Conservation (phyloP, 228 moss, liverwort and hornwort genomes). For the Sphagnum magellanicum region DNA sequence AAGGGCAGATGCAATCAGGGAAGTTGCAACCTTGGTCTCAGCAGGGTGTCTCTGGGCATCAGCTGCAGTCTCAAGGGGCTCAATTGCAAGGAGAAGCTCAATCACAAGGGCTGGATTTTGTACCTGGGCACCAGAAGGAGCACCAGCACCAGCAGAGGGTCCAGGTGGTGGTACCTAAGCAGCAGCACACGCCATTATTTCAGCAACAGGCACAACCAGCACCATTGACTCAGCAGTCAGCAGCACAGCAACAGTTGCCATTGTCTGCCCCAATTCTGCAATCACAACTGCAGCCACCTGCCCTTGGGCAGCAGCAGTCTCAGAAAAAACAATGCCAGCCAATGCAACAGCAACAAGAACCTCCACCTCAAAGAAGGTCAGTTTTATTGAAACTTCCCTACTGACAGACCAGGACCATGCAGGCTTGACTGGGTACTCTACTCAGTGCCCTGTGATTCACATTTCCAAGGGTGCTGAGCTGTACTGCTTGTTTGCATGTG, state of each 20-base stretch:
- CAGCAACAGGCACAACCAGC: neutral
- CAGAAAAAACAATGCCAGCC: conserved; percentile 2
- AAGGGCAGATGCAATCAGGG: conserved; percentile 16
- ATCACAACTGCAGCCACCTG: neutral
- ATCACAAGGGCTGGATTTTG: conserved; percentile 9
- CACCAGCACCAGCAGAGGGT: conserved; percentile 22
- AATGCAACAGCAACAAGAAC: neutral
- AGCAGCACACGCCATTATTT: conserved; percentile 6
- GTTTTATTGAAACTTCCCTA: neutral
- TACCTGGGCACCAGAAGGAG: conserved; percentile 12
- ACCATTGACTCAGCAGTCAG: neutral
- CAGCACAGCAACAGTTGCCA: neutral
- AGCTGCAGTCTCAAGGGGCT: conserved; percentile 16
- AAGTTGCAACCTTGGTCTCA: conserved; percentile 9
- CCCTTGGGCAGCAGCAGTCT: conserved; percentile 3
- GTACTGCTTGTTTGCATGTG: conserved; percentile 4
- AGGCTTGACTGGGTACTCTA: neutral
- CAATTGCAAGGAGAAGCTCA: conserved; percentile 11
- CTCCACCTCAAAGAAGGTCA: neutral
- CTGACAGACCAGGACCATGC: neutral
- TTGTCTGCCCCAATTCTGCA: neutral
- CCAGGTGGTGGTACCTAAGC: conserved; percentile 11
- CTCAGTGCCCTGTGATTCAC: neutral
- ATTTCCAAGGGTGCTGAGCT: neutral
- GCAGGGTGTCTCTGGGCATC: conserved; percentile 8